Base-by-base conservation (phyloP, 345 rosid species). In the Crucihimalaya himalaica region DNA sequence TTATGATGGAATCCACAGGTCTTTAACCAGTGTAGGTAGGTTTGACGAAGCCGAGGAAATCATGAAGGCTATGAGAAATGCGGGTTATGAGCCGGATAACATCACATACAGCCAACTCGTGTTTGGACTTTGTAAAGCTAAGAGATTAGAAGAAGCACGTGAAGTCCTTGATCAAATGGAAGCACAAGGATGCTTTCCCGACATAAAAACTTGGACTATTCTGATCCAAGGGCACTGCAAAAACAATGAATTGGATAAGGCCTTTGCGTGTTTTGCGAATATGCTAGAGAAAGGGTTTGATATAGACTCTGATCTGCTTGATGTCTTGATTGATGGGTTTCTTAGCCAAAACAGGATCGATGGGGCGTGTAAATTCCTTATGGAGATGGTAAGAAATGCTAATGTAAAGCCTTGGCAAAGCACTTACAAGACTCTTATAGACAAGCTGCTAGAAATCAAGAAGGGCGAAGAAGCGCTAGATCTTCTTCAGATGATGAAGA, bases 141-240 rank as follows among this genome's bases (percentile, higher is more conserved):
- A 74, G 71, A 88, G 86, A 80, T 67, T 89, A 27, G 94, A 89
- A 32, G 94, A 91, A 80, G 97, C 97, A 13, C 72, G 82, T 20
- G 68, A 77, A 43, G 78, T 91, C 57, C 50, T 91, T 16, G 85
- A 86, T 82, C 83, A 81, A 43, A 91, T 91, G 96, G 96, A 86
- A 77, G 84, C 74, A 25, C 54, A 75, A 16, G 88, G 90, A 25
- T 89, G 96, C 31, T 29, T 45, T 43, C 90, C 96, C 0, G 98
- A 91, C 62, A 78, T 89, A 60, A 91, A 81, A 76, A 93, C 93
- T 5, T 93, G 98, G 98, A 93, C 98, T 37, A 85, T 89, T 74
- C 84, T 93, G 81, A 93, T 91, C 73, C 87, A 89, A 78, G 96
- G 96, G 43, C 91, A 83, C 62, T 93, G 89, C 79, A 84, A 47